phyloP scores from a whole-genome alignment of 1,284 basidiomycete species.

The Ustilago xerochloae region DNA sequence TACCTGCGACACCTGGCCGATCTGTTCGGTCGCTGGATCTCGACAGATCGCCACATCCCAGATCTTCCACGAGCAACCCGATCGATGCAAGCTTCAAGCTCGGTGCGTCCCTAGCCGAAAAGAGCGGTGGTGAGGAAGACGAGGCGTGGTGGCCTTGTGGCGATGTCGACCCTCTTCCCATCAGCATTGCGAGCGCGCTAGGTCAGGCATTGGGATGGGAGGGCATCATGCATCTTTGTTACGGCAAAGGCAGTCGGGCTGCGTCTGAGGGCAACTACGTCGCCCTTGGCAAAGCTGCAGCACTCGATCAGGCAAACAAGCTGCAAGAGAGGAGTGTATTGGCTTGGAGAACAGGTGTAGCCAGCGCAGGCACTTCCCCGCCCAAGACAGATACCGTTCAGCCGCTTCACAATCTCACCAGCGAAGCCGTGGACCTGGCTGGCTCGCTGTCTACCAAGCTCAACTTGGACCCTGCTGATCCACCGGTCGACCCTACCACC shows the following conservation, averaged over 20 bases:
- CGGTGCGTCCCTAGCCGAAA: slow-evolving; percentile 20
- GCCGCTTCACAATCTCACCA: slow-evolving; percentile 1
- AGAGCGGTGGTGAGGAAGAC: slow-evolving; percentile 24
- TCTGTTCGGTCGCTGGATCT: slow-evolving; percentile 38
- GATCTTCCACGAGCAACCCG: slow-evolving; percentile 19
- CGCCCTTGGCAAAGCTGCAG: slow-evolving; percentile 59
- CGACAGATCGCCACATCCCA: slow-evolving; percentile 25
- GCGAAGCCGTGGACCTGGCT: slow-evolving; percentile 4
- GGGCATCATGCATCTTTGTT: slow-evolving; percentile 65
- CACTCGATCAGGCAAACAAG: slow-evolving; percentile 46
- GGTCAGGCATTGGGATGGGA: slow-evolving; percentile 64
- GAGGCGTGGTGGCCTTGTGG: slow-evolving; percentile 60
- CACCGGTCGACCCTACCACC: slow-evolving; percentile 1
- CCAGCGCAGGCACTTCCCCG: slow-evolving; percentile 37
- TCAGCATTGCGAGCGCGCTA: slow-evolving; percentile 54
- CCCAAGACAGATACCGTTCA: slow-evolving; percentile 7
- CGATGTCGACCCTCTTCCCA: slow-evolving; percentile 55
- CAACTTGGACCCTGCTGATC: slow-evolving; percentile 16
- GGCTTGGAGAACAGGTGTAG: slow-evolving; percentile 53
- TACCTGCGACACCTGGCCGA: slow-evolving; percentile 30
- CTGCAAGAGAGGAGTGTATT: slow-evolving; percentile 46
- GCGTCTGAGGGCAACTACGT: slow-evolving; percentile 39
- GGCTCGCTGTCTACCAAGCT: slow-evolving; percentile 18
- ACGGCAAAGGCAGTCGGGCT: slow-evolving; percentile 55
- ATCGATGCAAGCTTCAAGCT: slow-evolving; percentile 46